These are phyloP conservation scores for Prunus persica DNA, from an alignment of 306 rosid genomes.

Conservation along the genomic window DNA sequence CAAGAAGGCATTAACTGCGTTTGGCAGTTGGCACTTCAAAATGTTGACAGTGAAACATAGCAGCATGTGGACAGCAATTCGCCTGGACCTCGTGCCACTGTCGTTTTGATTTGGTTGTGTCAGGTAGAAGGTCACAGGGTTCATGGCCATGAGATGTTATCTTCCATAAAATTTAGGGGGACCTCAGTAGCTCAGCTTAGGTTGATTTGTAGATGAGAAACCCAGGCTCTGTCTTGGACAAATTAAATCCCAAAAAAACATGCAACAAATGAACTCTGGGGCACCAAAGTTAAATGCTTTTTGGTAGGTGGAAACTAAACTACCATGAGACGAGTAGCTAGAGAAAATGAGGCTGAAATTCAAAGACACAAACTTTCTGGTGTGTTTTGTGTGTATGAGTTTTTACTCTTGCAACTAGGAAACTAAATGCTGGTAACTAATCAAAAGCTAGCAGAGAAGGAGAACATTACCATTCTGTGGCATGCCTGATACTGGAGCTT, in stretches of 20 bases:
- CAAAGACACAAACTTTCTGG: not conserved
- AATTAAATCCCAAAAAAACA: slow-evolving; percentile 16
- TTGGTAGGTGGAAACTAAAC: not conserved
- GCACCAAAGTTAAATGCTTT: not conserved
- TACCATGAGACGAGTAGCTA: not conserved
- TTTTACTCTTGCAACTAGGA: not conserved
- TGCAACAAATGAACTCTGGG: not conserved
- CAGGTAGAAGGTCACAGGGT: slow-evolving; percentile 30
- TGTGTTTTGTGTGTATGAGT: not conserved
- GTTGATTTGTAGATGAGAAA: not conserved
- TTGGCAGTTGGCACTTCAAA: slow-evolving; percentile 27
- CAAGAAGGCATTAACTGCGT: slow-evolving; percentile 27
- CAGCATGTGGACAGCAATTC: slow-evolving; percentile 39
- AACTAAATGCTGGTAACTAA: not conserved
- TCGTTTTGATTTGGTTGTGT: slow-evolving; percentile 34
- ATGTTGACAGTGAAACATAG: slow-evolving; percentile 22
- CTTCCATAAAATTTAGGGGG: slow-evolving; percentile 18
- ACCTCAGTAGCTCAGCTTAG: not conserved
- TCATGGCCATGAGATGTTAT: slow-evolving; percentile 24
- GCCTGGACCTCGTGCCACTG: slow-evolving; percentile 34
- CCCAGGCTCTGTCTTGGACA: slow-evolving; percentile 1
- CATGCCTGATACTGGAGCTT: slow-evolving; percentile 91
- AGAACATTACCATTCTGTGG: slow-evolving; percentile 81
- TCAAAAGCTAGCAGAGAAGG: slow-evolving; percentile 9
- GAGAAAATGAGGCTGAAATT: slow-evolving; percentile 1